Base-by-base conservation (phyloP, 148 eudicot species). In the Amaranthus palmeri region DNA sequence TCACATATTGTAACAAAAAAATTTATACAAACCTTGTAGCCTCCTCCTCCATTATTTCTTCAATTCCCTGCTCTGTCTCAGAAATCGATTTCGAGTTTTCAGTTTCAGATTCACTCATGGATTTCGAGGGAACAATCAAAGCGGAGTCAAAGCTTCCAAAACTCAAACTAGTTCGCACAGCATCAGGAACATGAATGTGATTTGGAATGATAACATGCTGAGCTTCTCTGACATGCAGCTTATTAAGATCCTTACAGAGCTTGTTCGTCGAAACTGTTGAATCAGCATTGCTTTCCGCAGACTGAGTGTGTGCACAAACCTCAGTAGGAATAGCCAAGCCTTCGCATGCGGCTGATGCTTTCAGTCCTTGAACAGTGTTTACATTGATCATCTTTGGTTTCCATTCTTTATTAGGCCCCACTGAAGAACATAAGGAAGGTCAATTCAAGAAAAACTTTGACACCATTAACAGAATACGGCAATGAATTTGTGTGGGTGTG, bases 61-160 rank as follows among this genome's bases (percentile, higher is more conserved):
- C 88, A 74, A 72, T 71, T 71, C 71, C 77, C 43, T 78, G 81
- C 71, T 82, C 74, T 65, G 78, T 76, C 74, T 86, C 92, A 74
- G 85, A 79, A 73, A 70, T 15, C 47, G 81, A 57, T 74, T 70
- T 65, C 10, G 86, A 64, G 78, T 65, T 81, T 15, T 78, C 83
- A 54, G 60, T 80, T 70, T 79, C 82, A 59, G 77, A 67, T 65
- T 61, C 83, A 76, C 70, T 74, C 40, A 68, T 57, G 52, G 13
- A 45, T 76, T 70, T 75, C 54, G 85, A 62, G 53, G 70, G 65
- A 51, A 85, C 65, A 40, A 82, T 80, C 81, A 90, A 82, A 76
- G 78, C 80, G 57, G 90, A 77, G 79, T 86, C 96, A 81, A 92
- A 92, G 79, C 97, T 92, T 80, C 96, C 97, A 80, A 92, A 92